These are phyloP conservation scores for Anethum foeniculum DNA, from an alignment of 140 eudicot species.

Conservation along the genomic window DNA sequence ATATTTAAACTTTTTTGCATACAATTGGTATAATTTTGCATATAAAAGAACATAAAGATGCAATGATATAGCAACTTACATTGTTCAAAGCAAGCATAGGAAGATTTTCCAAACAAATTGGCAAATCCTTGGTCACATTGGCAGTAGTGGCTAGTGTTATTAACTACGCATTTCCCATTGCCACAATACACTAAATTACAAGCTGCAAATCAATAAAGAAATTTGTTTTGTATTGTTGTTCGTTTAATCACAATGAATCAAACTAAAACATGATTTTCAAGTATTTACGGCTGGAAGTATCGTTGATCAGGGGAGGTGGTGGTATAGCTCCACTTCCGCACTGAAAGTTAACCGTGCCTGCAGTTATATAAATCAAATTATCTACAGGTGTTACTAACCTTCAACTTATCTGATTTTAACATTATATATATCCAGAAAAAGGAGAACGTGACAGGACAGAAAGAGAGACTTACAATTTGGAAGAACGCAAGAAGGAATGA, in stretches of 20 bases:
- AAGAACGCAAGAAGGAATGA: constrained; percentile 39
- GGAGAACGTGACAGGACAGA: too few relatives aligned
- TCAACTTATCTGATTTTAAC: too few relatives aligned
- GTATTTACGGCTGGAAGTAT: neutral
- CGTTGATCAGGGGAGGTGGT: neutral
- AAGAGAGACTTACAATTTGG: constrained; percentile 39
- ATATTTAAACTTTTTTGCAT: too few relatives aligned
- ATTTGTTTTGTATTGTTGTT: neutral
- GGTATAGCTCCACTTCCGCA: neutral
- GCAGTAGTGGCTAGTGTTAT: constrained; percentile 28
- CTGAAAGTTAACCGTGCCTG: neutral
- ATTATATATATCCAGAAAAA: too few relatives aligned
- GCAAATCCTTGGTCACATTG: constrained; percentile 49
- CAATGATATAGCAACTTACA: constrained; percentile 26
- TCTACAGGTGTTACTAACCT: too few relatives aligned
- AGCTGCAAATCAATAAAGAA: constrained; percentile 14
- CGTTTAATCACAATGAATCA: neutral
- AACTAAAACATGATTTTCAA: neutral
- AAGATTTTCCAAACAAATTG: constrained; percentile 28
- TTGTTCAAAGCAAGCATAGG: constrained; percentile 38
- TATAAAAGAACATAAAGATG: neutral
- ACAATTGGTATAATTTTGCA: neutral
- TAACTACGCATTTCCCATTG: constrained; percentile 50
- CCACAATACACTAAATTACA: constrained; percentile 55
- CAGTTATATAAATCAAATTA: neutral